Base-by-base conservation (phyloP, 2,329 filamentous ascomycete genomes). In the Periconia digitata region DNA sequence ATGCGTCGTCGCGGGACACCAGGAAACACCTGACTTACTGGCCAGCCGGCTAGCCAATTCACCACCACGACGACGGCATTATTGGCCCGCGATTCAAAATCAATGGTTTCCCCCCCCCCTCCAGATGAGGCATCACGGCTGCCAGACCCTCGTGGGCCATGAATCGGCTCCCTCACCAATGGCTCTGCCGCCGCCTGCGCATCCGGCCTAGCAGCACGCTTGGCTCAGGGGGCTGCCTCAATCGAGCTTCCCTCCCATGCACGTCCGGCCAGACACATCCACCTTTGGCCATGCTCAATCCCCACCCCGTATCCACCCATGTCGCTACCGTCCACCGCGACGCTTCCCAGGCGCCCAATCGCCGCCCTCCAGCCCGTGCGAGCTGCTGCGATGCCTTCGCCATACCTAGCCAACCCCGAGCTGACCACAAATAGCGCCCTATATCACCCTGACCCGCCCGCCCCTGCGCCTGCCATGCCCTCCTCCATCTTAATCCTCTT, bases 401-500 rank as follows among this genome's bases (percentile, higher is more conserved):
- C 57, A 50, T 45, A 56, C 55, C 47, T 46, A 50, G 55, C 51
- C 41, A 38, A 17, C 40, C 16, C 17, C 32, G 38, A 46, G 44
- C 43, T 49, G 44, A 41, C 55, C 58, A 54, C 44, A 44, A 55
- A 59, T 57, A 59, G 58, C 43, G 39, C 40, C 43, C 45, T 56
- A 70, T 70, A 70, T 69, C 55, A 66, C 59, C 63, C 54, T 53
- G 56, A 46, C 45, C 37, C 44, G 46, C 56, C 59, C 60, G 57
- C 59, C 63, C 60, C 60, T 63, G 56, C 55, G 55, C 44, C 40
- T n/a, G 49, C 44, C 17, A 38, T 43, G 56, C 58, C 57, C 54
- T 59, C 54, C 44, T 32, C 27, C 53, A 64, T 64, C 46, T 49
- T 62, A 66, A 63, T 66, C 55, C 62, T 56, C 61, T 57, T 52